These are phyloP conservation scores for Termitomyces sp. DNA, from an alignment of 768 basidiomycete genomes.

Conservation along the genomic window DNA sequence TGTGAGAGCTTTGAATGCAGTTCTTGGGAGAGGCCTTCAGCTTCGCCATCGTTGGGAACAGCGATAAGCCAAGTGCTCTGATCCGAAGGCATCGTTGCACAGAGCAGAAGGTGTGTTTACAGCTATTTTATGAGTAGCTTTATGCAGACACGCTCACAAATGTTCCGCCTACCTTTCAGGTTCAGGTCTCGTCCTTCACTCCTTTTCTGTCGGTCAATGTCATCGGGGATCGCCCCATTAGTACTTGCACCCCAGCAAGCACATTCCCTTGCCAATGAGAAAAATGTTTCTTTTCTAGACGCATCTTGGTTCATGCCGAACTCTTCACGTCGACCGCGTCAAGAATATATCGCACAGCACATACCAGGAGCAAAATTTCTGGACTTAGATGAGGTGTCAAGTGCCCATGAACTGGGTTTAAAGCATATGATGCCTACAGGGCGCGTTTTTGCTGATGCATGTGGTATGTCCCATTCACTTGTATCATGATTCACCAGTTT, in stretches of 20 bases:
- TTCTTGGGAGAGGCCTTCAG: conserved; percentile 69
- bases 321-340: conserved; percentile 59
- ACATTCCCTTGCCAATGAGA: conserved; percentile 25
- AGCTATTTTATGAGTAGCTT: conserved; percentile 12
- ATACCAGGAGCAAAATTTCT: conserved; percentile 72
- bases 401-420: conserved; percentile 69
- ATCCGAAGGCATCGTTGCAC: conserved; percentile 79
- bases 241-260: conserved; percentile 49
- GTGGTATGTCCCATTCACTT: conserved; percentile 48
- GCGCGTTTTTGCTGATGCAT: conserved; percentile 69
- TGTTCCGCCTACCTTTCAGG: not conserved
- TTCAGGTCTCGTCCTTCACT: conserved; percentile 4
- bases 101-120: conserved; percentile 16
- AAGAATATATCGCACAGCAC: conserved; percentile 63
- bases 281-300: conserved; percentile 54
- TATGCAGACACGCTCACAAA: conserved; percentile 5
- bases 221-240: conserved; percentile 38
- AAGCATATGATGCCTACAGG: conserved; percentile 91
- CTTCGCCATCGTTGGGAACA: conserved; percentile 81
- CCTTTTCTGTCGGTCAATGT: conserved; percentile 27
- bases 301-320: conserved; percentile 95
- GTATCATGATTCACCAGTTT: not conserved
- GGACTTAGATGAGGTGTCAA: conserved; percentile 77
- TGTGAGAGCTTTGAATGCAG: conserved; percentile 56
- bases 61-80: conserved; percentile 92